Percentiles rank a stretch among this genome's conserved stretches.
Evolutionary conservation across 148 eudicot genomes (phyloP).

Genomic region (Arctostaphylos glauca): DNA sequence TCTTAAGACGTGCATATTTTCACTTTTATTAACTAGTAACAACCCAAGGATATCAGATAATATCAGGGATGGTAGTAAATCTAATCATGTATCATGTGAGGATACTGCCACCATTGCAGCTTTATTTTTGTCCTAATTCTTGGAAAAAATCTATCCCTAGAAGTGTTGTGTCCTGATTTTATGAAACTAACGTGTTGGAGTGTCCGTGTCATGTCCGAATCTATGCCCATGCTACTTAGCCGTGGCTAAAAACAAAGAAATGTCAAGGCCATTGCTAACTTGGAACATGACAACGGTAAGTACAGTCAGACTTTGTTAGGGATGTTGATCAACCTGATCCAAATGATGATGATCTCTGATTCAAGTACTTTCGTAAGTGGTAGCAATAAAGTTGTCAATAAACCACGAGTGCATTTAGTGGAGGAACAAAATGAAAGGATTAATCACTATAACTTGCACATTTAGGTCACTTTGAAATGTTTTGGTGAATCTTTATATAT

Average conservation of each 20-base stretch:
- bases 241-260: neutral
- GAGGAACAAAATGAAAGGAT: neutral
- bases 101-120: neutral
- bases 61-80: neutral
- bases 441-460: neutral
- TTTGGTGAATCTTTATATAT: neutral
- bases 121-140: constrained; percentile 3
- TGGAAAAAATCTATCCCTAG: neutral
- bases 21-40: neutral
- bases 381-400: neutral
- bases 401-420: neutral
- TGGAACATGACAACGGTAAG: neutral
- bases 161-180: neutral
- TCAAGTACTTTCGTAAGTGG: neutral
- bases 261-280: neutral
- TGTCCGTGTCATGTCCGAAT: neutral
- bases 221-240: neutral
- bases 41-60: neutral
- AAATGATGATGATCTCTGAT: neutral
- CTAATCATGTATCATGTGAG: too few relatives aligned
- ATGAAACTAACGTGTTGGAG: neutral
- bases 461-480: neutral
- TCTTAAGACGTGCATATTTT: neutral
- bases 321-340: neutral
- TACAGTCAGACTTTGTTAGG: neutral